Base-by-base conservation (phyloP, 2,329 filamentous ascomycete species). In the Ophiosphaerella narmari region DNA sequence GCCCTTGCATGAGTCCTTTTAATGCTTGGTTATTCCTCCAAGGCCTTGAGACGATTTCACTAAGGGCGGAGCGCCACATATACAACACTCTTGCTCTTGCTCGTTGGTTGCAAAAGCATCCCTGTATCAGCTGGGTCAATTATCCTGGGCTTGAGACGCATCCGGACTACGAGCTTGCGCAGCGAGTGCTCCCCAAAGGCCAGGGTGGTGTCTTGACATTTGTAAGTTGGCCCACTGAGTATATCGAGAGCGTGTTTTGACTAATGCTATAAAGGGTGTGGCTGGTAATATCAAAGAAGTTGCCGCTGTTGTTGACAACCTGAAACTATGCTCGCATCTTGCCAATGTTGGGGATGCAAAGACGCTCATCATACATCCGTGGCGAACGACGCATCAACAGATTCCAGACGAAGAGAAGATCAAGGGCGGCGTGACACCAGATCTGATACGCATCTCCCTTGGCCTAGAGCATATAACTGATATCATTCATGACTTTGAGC, bases 291-390 rank as follows among this genome's bases (percentile, higher is more conserved):
- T 64, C 35, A 55, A 52, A 9, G 52, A 60, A 42, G 57, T 60
- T 26, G 53, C 50, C 18, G 49, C 57, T 23, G 59, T 67, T 2
- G 56, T 65, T 33, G 60, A 65, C 36, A 60, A 62, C 31, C 49
- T 67, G 18, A 63, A 64, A 37, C 52, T 65, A 12, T 62, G 59
- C 41, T 57, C 46, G 3, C 58, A 62, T 44, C 47, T 61, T n/a
- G 57, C 62, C 14, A 67, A 66, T 34, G 60, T 65, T 5, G 63
- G 63, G 0, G 63, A 68, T 37, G 61, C 63, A n/a, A 72, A 73
- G 42, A 66, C 62, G 24, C 52, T 67, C 26, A 59, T 64, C 43
- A 65, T 60, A 16, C 60, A 66, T 37, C 63, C 59, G n/a, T 67
- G 59, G 60, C 46, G 48, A 9, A 65, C 63, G 11, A 67, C 65